A percentile compares a stretch with the other conserved stretches of the same genome.
Conservation (phyloP, 441 rosid genomes). For the Breynia disticha region DNA sequence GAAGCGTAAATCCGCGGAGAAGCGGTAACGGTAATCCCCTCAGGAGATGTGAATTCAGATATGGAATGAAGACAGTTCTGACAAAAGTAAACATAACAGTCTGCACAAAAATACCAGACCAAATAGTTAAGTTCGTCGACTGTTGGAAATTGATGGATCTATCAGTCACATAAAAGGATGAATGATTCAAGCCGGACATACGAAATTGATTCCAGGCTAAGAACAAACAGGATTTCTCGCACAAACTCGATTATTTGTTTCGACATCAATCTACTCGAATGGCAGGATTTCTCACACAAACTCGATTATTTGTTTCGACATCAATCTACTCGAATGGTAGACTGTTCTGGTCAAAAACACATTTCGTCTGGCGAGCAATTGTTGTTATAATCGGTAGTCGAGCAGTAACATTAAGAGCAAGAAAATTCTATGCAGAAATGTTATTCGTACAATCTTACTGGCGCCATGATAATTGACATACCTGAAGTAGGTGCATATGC, state of each 20-base stretch:
- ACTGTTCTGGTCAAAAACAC: too few relatives aligned
- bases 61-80: constrained; percentile 50
- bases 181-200: background rate
- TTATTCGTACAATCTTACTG: background rate
- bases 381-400: too few relatives aligned
- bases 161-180: background rate
- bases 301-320: too few relatives aligned
- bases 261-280: too few relatives aligned
- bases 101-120: constrained; percentile 23
- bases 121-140: background rate
- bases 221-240: too few relatives aligned
- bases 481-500: constrained; percentile 43
- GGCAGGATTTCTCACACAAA: too few relatives aligned
- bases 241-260: too few relatives aligned
- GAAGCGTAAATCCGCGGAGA: constrained; percentile 35
- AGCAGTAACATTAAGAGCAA: too few relatives aligned
- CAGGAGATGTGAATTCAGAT: constrained; percentile 41
- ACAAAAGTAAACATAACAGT: constrained; percentile 34
- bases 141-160: background rate
- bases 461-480: constrained; percentile 5
- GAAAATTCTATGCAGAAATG: too few relatives aligned
- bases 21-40: constrained; percentile 62
- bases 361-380: too few relatives aligned
- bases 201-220: too few relatives aligned
- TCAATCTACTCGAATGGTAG: too few relatives aligned